Evolutionary conservation across 345 rosid species (phyloP), one percentile per base, ranked within the genome.

Genomic region (Psidium guajava): DNA sequence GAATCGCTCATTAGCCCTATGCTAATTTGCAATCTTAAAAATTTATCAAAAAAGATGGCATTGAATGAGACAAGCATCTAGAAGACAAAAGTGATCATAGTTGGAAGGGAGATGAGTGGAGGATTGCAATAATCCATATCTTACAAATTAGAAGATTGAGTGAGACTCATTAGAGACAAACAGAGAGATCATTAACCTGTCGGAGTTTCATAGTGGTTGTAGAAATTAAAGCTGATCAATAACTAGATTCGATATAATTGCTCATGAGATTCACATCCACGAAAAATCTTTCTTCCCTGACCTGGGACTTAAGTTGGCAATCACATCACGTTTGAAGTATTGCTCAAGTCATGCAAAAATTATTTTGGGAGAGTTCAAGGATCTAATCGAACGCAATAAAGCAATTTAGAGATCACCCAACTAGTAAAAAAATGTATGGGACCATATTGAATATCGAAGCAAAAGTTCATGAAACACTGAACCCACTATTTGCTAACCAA

Each of bases 211-310:
- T 28, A 28, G 42, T 1, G 24, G 6, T 32, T 12, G 6, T 32
- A 64, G 0, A 64, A 64, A 16, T 32, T 18, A 64, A 64, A 64
- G 16, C 44, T 16, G 0, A 16, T 64, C 16, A 1, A 16, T 64
- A 32, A 64, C 24, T 64, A 64, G 44, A 64, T 64, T 1, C 1
- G 1, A 64, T 1, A 28, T 64, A 64, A 8, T 3, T 28, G 11
- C 5, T 0, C 0, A 7, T 14, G 2, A 61, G 2, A 15, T 61
- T 61, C 3, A 0, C 9, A 61, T 15, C 56, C 42, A 61, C 2
- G 16, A 14, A 9, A 28, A 61, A 28, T 61, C 11, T 61, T 61
- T 27, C 42, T 28, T 42, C 0, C 0, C 1, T 64, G 44, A 64
- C 36, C 32, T 2, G 24, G 6, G 75, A 32, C 0, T 27, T 64